Evolutionary conservation across 2,329 filamentous ascomycete species (phyloP).

Genomic region (Pseudogymnoascus sp.): DNA sequence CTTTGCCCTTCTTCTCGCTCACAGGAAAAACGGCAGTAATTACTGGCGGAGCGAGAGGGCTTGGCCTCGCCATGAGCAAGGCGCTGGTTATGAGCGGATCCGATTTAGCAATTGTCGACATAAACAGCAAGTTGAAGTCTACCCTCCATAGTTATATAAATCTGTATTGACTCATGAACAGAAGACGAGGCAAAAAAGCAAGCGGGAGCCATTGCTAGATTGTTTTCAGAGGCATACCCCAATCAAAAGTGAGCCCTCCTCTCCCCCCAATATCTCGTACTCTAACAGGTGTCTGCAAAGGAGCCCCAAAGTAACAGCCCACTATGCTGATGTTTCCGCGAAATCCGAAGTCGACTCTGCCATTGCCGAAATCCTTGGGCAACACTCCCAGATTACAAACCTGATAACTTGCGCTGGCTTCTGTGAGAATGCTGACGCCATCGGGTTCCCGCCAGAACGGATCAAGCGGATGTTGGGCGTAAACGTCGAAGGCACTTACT

Average conservation of each 20-base stretch:
- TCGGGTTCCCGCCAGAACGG: slow-evolving; percentile 81
- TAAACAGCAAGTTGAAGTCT: slow-evolving; percentile 57
- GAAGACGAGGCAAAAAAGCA: slow-evolving; percentile 78
- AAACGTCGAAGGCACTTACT: slow-evolving; percentile 86
- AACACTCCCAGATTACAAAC: slow-evolving; percentile 79
- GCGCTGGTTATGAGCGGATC: slow-evolving; percentile 82
- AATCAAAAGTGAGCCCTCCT: neutral
- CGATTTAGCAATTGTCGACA: slow-evolving; percentile 81
- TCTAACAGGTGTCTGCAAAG: slow-evolving; percentile 30
- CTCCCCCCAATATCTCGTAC: neutral
- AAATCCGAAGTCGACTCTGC: slow-evolving; percentile 68
- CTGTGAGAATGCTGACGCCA: slow-evolving; percentile 90
- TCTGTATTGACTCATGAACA: slow-evolving; percentile 30
- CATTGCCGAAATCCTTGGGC: slow-evolving; percentile 58
- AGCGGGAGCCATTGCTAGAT: slow-evolving; percentile 37
- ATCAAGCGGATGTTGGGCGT: slow-evolving; percentile 91
- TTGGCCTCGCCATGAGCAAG: slow-evolving; percentile 89
- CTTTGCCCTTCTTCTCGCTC: slow-evolving; percentile 76
- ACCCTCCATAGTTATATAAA: neutral
- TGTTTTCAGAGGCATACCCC: neutral
- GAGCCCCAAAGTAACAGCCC: slow-evolving; percentile 71
- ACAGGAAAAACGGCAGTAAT: slow-evolving; percentile 77
- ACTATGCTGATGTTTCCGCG: slow-evolving; percentile 80
- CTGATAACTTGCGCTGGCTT: slow-evolving; percentile 95
- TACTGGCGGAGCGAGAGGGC: slow-evolving; percentile 80